phyloP scores from a whole-genome alignment of 1,284 basidiomycete species.

The Rugosomyces carneus region DNA sequence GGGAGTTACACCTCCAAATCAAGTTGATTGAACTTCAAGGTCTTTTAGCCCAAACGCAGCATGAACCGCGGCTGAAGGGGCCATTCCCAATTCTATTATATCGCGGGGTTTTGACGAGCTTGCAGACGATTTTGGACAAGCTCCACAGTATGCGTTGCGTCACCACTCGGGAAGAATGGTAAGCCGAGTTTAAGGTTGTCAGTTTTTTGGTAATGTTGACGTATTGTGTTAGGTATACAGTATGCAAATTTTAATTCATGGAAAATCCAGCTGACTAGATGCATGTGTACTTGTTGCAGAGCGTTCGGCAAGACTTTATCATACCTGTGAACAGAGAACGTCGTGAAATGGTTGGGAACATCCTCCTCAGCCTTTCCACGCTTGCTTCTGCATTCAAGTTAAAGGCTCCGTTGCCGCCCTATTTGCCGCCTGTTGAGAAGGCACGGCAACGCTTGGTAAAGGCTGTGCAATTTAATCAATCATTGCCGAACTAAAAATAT shows the following conservation, averaged over 20 bases:
- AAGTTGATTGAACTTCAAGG: conserved; percentile 81
- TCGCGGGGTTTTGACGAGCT: conserved; percentile 74
- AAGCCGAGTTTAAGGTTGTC: conserved; percentile 20
- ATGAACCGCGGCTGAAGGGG: conserved; percentile 93
- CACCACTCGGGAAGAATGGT: conserved; percentile 91
- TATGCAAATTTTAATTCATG: conserved; percentile 24
- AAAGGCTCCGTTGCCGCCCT: conserved; percentile 90
- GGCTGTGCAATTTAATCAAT: neutral
- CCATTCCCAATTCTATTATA: conserved; percentile 85
- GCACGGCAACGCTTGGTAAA: conserved; percentile 73
- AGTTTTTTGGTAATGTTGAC: conserved; percentile 4
- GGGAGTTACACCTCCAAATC: conserved; percentile 92
- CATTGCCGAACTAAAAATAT: neutral
- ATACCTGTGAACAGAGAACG: conserved; percentile 83
- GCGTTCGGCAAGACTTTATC: conserved; percentile 80
- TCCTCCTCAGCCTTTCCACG: conserved; percentile 88
- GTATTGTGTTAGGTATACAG: conserved; percentile 52
- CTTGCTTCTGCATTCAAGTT: conserved; percentile 83
- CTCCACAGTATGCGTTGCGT: conserved; percentile 95
- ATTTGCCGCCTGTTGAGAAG: conserved; percentile 87
- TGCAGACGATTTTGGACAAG: conserved; percentile 86
- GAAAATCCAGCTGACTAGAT: neutral
- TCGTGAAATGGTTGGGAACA: conserved; percentile 90
- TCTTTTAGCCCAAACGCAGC: conserved; percentile 80
- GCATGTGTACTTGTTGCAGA: conserved; percentile 42